Percentiles rank a stretch among this genome's conserved stretches.
Conservation (phyloP, 2,329 filamentous ascomycete genomes). For the Colletotrichum sp. region DNA sequence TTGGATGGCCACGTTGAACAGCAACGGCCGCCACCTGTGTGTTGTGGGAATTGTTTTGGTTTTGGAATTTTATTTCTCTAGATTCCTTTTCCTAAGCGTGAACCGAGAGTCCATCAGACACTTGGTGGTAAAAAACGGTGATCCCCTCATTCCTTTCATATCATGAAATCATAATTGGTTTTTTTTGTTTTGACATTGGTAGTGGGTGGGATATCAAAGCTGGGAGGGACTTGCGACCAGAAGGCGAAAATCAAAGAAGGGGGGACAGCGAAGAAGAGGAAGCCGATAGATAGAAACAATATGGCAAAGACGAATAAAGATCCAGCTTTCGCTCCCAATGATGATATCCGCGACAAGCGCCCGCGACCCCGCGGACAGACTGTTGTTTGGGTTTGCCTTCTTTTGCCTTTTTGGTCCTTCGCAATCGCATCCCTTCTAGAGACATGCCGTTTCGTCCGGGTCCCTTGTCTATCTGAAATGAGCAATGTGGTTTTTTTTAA, state of each 20-base stretch:
- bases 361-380: not conserved
- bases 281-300: not conserved
- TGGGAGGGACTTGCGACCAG: not conserved
- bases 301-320: not conserved
- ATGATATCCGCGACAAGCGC: not conserved
- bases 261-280: not conserved
- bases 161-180: slow-evolving; percentile 16
- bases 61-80: not conserved
- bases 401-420: not conserved
- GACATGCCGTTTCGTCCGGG: slow-evolving; percentile 2
- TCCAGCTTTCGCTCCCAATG: slow-evolving; percentile 3
- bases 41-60: not conserved
- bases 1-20: not conserved
- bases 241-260: not conserved
- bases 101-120: not conserved
- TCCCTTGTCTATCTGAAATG: slow-evolving; percentile 14
- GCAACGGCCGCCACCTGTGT: not conserved
- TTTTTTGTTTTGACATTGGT: not conserved
- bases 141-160: slow-evolving; percentile 1
- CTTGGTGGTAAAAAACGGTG: not conserved
- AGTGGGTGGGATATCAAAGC: slow-evolving; percentile 1
- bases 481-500: not conserved
- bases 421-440: not conserved
- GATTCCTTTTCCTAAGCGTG: not conserved
- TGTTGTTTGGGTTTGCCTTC: not conserved